Evolutionary conservation across 352 stramenopile genomes (phyloP).

Genomic region (Globisporangium cystogenes): DNA sequence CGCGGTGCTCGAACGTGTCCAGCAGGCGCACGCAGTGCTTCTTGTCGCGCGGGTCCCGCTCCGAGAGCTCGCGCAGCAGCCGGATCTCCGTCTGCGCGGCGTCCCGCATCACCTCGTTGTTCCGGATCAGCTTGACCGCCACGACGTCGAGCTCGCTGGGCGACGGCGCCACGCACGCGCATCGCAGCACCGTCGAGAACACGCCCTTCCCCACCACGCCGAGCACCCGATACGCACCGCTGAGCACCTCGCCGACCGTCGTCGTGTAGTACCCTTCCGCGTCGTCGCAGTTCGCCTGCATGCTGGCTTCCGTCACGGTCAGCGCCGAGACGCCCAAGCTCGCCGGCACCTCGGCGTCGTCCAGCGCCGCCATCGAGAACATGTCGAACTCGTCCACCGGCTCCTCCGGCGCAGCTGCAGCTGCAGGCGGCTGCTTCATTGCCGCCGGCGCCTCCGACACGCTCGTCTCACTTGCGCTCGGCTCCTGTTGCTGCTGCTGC

Average conservation of each 20-base stretch:
- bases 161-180: constrained; percentile 32
- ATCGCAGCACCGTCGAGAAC: constrained; percentile 98
- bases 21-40: constrained; percentile 86
- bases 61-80: constrained; percentile 70
- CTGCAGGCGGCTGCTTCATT: neutral
- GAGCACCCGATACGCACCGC: constrained; percentile 91
- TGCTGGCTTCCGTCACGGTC: constrained; percentile 28
- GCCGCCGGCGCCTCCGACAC: too few relatives aligned
- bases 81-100: constrained; percentile 86
- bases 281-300: constrained; percentile 95
- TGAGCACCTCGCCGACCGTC: constrained; percentile 92
- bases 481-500: constrained; percentile 3
- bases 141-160: constrained; percentile 36
- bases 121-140: constrained; percentile 90
- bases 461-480: neutral
- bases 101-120: constrained; percentile 98
- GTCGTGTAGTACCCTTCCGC: constrained; percentile 97
- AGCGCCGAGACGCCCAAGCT: constrained; percentile 22
- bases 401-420: constrained; percentile 14
- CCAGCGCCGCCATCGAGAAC: constrained; percentile 74
- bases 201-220: constrained; percentile 95
- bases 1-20: constrained; percentile 87
- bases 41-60: constrained; percentile 66
- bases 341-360: constrained; percentile 34
- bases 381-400: constrained; percentile 82